phyloP scores from a whole-genome alignment of 192 early-diverging fungal species.

The Rhizophagus sp. region DNA sequence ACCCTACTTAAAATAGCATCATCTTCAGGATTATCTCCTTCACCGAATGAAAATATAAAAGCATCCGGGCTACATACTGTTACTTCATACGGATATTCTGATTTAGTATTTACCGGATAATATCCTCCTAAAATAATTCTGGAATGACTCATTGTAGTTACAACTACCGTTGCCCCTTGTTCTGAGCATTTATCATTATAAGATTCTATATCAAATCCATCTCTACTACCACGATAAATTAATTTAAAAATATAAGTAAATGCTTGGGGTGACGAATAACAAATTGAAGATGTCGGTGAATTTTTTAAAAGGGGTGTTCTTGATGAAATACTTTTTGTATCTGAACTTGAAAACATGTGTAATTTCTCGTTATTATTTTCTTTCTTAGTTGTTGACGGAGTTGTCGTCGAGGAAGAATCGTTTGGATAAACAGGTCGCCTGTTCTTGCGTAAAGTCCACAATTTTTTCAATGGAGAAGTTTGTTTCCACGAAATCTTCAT shows the following conservation, averaged over 20 bases:
- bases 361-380: neutral
- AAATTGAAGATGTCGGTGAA: neutral
- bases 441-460: neutral
- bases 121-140: conserved; percentile 21
- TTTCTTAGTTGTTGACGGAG: neutral
- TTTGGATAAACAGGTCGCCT: neutral
- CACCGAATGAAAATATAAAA: conserved; percentile 28
- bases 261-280: neutral
- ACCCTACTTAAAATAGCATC: conserved; percentile 2
- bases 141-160: neutral
- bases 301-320: neutral
- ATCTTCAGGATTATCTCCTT: conserved; percentile 3
- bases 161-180: conserved; percentile 11
- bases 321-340: neutral
- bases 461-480: neutral
- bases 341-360: neutral
- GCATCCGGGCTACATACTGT: neutral
- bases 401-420: neutral
- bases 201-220: conserved; percentile 11
- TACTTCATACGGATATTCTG: neutral
- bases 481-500: neutral
- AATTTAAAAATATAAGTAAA: conserved; percentile 16
- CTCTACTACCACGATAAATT: conserved; percentile 27
- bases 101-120: conserved; percentile 3
- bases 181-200: neutral